Evolutionary conservation across 140 eudicot genomes (phyloP).

Genomic region (Oenanthe javanica): DNA sequence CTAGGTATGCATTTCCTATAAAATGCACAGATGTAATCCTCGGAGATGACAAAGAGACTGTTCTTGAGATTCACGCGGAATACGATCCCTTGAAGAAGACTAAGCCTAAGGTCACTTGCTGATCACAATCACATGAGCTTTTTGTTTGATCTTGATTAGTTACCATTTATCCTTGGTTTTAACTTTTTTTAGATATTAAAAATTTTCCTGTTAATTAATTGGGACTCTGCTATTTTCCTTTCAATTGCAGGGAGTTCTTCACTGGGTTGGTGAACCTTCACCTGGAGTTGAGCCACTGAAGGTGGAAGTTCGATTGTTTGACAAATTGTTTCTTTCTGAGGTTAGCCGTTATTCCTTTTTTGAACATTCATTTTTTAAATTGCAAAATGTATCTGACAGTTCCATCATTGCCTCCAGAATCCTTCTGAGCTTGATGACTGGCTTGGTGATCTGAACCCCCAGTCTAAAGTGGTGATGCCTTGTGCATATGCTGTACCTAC

Average conservation of each 20-base stretch:
- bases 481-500: conserved; percentile 73
- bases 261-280: conserved; percentile 89
- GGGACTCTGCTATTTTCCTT: neutral
- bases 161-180: neutral
- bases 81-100: conserved; percentile 73
- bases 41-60: conserved; percentile 67
- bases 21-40: conserved; percentile 77
- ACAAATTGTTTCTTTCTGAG: conserved; percentile 76
- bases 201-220: no score
- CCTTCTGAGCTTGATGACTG: conserved; percentile 18
- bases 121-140: neutral
- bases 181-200: neutral
- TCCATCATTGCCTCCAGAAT: neutral
- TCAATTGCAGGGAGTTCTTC: conserved; percentile 79
- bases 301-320: conserved; percentile 91
- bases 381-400: neutral
- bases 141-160: neutral
- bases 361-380: neutral
- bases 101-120: conserved; percentile 66
- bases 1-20: conserved; percentile 81
- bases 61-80: conserved; percentile 73
- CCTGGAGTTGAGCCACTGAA: conserved; percentile 79
- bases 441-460: neutral
- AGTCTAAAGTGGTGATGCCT: conserved; percentile 36
- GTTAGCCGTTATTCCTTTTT: conserved; percentile 17